Evolutionary conservation across 768 basidiomycete genomes (phyloP).

Genomic region (Guyanaporus albipodus): DNA sequence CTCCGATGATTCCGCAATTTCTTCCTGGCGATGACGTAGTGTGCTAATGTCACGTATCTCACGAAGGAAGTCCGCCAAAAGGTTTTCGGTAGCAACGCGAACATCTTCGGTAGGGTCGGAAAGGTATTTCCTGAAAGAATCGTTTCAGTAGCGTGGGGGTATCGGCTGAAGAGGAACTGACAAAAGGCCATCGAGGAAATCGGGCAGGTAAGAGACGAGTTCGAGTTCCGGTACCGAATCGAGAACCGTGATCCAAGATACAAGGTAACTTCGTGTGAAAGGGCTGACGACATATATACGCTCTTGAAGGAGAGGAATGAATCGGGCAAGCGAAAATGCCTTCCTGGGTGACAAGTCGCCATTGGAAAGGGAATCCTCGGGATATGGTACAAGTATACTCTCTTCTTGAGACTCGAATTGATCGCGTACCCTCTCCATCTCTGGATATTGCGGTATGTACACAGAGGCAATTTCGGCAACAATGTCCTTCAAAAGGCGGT

Average conservation of each 20-base stretch:
- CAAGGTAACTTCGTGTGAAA: slow-evolving; percentile 93
- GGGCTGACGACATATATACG: slow-evolving; percentile 94
- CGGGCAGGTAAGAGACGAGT: slow-evolving; percentile 89
- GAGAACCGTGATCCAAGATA: slow-evolving; percentile 93
- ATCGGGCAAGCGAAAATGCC: slow-evolving; percentile 91
- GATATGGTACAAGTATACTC: slow-evolving; percentile 64
- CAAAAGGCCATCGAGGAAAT: slow-evolving; percentile 92
- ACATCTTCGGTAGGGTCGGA: slow-evolving; percentile 95
- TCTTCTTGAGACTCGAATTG: slow-evolving; percentile 39
- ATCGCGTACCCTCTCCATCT: slow-evolving; percentile 63
- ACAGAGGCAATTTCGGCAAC: slow-evolving; percentile 95
- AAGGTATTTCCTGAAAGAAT: slow-evolving; percentile 72
- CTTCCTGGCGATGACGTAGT: slow-evolving; percentile 64
- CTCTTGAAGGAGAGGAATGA: slow-evolving; percentile 90
- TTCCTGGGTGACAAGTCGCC: slow-evolving; percentile 45
- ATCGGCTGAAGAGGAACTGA: slow-evolving; percentile 38
- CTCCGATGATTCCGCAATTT: slow-evolving; percentile 40
- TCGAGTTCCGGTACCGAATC: slow-evolving; percentile 97
- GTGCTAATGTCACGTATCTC: slow-evolving; percentile 86
- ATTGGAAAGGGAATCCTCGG: slow-evolving; percentile 40
- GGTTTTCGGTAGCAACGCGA: slow-evolving; percentile 81
- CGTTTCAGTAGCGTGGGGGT: slow-evolving; percentile 4
- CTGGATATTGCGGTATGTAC: slow-evolving; percentile 85
- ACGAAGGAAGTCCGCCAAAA: slow-evolving; percentile 83
- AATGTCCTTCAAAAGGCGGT: slow-evolving; percentile 96